Base-by-base conservation (phyloP, 2,329 filamentous ascomycete genomes). In the Apiospora pterosperma region DNA sequence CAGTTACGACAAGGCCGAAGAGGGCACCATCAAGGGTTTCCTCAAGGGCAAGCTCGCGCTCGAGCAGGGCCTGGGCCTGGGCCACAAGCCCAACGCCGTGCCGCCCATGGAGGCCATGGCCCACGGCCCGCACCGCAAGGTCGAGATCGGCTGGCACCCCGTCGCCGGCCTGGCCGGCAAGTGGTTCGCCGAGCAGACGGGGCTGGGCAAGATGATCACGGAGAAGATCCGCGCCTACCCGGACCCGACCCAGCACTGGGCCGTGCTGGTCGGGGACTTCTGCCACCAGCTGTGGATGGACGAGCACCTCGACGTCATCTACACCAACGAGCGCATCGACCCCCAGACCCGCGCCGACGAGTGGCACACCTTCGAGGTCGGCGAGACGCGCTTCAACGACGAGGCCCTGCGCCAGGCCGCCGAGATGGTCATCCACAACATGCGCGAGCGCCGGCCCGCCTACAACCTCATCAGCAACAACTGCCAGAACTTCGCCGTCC, bases 231-330 rank as follows among this genome's bases (percentile, higher is more conserved):
- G 84, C 68, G 79, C 77, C 64, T 86, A 84, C 66, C 85, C 85
- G 0, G 85, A 88, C 69, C 85, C 85, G 4, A 86, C 84, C 4
- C 85, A 88, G 74, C 85, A 88, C 69, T 88, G 85, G 85, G 84
- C 84, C 2, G 82, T 87, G 1, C 76, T 88, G 0, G 83, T 87
- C 0, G 85, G 84, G 2, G 83, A 82, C 14, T 88, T 78, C 69
- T 80, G 79, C 1, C 85, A 87, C 70, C 79, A 87, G 71, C 74
- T 88, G n/a, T 88, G 85, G 85, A 87, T 87, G 84, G 84, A 87
- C 48, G 85, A 87, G 70, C 76, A 82, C 12, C 80, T 87, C 12
- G 76, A 86, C 68, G 79, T 87, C 28, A 86, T 87, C 59, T 87
- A 87, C 69, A 84, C 81, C 61, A 87, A 87, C 64, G 81, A 81